Percentiles rank a stretch among this genome's conserved stretches.
phyloP scores from a whole-genome alignment of 1,139 yeast species.

The Geotrichum cucujoidarum region DNA sequence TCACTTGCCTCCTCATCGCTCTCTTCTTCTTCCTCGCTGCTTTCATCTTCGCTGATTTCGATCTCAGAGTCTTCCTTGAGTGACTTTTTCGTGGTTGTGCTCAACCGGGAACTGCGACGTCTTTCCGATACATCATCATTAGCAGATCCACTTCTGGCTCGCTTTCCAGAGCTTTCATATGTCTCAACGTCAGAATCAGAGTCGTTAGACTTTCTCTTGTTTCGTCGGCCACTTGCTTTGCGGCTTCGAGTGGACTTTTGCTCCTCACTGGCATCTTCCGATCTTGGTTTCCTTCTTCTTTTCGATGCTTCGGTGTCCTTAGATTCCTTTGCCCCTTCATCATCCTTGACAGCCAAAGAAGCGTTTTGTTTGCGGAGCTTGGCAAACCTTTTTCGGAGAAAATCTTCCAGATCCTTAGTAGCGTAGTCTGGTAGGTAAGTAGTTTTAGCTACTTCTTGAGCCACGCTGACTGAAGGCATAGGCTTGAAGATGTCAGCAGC shows the following conservation, averaged over 20 bases:
- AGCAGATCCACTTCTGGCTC: background rate
- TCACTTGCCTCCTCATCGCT: slow-evolving; percentile 27
- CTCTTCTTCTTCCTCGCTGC: slow-evolving; percentile 26
- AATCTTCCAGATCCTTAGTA: slow-evolving; percentile 27
- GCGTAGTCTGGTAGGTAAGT: slow-evolving; percentile 47
- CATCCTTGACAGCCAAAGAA: slow-evolving; percentile 2
- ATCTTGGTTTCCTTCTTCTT: slow-evolving; percentile 4
- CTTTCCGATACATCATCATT: background rate
- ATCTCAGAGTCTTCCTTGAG: slow-evolving; percentile 23
- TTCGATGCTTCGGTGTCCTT: slow-evolving; percentile 1
- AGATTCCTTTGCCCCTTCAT: background rate
- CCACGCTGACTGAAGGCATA: slow-evolving; percentile 39
- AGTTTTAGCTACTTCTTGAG: slow-evolving; percentile 33
- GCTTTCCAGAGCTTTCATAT: slow-evolving; percentile 1
- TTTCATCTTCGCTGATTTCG: slow-evolving; percentile 25
- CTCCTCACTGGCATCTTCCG: background rate
- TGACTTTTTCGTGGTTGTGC: slow-evolving; percentile 4
- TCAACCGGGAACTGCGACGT: slow-evolving; percentile 9
- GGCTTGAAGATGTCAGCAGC: slow-evolving; percentile 63
- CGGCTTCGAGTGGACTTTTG: background rate
- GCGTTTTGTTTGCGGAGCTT: slow-evolving; percentile 19
- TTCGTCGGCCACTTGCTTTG: slow-evolving; percentile 2
- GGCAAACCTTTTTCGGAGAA: slow-evolving; percentile 9
- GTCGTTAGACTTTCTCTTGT: slow-evolving; percentile 1
- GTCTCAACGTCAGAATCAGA: slow-evolving; percentile 2